These are phyloP conservation scores for Cladosporium sphaerospermum DNA, from an alignment of 2,329 filamentous ascomycete genomes.

Conservation along the genomic window DNA sequence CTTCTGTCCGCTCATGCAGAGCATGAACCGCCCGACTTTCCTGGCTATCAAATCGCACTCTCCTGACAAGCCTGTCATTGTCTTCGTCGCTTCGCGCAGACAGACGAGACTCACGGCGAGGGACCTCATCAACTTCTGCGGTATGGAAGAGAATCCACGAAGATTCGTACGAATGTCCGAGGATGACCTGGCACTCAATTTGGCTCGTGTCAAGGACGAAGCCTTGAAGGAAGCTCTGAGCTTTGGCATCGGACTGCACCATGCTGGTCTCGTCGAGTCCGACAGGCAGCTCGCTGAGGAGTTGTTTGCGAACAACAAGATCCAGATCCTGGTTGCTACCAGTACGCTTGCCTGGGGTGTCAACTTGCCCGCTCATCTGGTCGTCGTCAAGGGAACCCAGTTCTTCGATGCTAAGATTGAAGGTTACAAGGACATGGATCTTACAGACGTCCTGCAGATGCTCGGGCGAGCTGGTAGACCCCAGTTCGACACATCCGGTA, in stretches of 20 bases:
- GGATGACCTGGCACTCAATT: constrained; percentile 81
- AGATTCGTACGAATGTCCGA: constrained; percentile 92
- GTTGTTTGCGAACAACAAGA: constrained; percentile 94
- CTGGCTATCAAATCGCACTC: constrained; percentile 94
- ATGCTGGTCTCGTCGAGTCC: constrained; percentile 91
- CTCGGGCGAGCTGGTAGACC: constrained; percentile 89
- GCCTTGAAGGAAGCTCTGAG: constrained; percentile 88
- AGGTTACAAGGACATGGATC: constrained; percentile 96
- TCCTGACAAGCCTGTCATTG: constrained; percentile 93
- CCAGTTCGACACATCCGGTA: constrained; percentile 92
- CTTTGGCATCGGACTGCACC: constrained; percentile 94
- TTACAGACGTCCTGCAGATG: constrained; percentile 98
- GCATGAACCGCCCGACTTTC: constrained; percentile 97
- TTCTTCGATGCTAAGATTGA: constrained; percentile 98
- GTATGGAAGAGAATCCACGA: constrained; percentile 95
- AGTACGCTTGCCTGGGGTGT: constrained; percentile 98
- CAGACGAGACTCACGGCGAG: constrained; percentile 94
- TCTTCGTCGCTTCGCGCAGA: constrained; percentile 91
- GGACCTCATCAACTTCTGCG: constrained; percentile 93
- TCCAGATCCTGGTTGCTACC: constrained; percentile 91
- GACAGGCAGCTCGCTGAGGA: constrained; percentile 90
- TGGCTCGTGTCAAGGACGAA: constrained; percentile 87
- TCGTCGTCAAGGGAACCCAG: constrained; percentile 96
- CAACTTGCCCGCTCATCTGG: constrained; percentile 91
- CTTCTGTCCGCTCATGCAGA: constrained; percentile 97